Evolutionary conservation across 1,284 basidiomycete species (phyloP).

Genomic region (Wolfiporia cocos): DNA sequence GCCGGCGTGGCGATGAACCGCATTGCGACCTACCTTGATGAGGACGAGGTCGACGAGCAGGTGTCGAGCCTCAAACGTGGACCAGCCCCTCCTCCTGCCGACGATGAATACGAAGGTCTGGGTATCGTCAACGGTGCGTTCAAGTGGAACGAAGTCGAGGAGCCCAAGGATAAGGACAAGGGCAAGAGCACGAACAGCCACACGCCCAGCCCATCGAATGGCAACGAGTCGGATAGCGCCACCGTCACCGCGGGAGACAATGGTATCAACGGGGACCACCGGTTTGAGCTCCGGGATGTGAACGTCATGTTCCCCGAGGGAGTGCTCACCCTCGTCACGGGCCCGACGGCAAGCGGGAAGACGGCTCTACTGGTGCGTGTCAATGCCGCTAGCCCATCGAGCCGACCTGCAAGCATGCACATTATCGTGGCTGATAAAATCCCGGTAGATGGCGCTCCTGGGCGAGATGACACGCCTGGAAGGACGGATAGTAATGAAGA

Average conservation of each 20-base stretch:
- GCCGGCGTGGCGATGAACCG: slow-evolving; percentile 75
- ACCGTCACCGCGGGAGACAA: slow-evolving; percentile 17
- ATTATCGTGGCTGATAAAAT: neutral
- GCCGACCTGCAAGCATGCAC: too few species aligned
- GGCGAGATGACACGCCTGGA: slow-evolving; percentile 55
- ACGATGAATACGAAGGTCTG: slow-evolving; percentile 40
- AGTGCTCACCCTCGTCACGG: slow-evolving; percentile 57
- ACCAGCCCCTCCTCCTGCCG: slow-evolving; percentile 18
- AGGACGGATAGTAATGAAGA: slow-evolving; percentile 56
- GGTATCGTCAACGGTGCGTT: slow-evolving; percentile 62
- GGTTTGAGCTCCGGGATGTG: slow-evolving; percentile 64
- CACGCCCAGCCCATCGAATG: slow-evolving; percentile 13
- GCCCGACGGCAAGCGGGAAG: slow-evolving; percentile 79
- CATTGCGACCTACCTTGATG: slow-evolving; percentile 74
- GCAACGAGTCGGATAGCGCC: too few species aligned
- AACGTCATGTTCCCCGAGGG: slow-evolving; percentile 66
- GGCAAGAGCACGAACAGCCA: slow-evolving; percentile 13
- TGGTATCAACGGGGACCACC: slow-evolving; percentile 27
- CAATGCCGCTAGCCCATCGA: neutral
- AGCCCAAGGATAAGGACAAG: slow-evolving; percentile 26
- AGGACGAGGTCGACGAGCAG: slow-evolving; percentile 61
- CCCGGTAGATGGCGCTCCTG: slow-evolving; percentile 52
- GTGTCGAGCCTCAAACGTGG: slow-evolving; percentile 32
- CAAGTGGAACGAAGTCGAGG: slow-evolving; percentile 63
- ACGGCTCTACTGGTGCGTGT: slow-evolving; percentile 60